These are phyloP conservation scores for Aspergillus amoenus DNA, from an alignment of 2,329 filamentous ascomycete species.

Conservation along the genomic window DNA sequence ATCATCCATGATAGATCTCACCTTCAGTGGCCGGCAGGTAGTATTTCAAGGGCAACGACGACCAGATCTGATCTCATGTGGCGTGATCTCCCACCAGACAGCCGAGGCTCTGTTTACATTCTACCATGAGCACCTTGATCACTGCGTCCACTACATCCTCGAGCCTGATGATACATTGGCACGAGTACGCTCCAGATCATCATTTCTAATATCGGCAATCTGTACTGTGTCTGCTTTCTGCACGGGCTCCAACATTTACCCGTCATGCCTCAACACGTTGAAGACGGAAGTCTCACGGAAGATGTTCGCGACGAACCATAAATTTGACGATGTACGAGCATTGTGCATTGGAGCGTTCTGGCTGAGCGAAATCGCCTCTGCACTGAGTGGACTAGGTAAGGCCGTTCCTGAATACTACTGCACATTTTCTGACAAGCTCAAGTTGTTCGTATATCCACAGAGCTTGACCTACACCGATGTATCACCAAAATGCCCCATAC, in stretches of 20 bases:
- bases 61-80: neutral
- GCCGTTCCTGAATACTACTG: neutral
- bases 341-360: neutral
- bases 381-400: neutral
- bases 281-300: neutral
- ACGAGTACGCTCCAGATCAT: neutral
- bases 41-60: neutral
- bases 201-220: neutral
- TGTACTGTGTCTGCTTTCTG: neutral
- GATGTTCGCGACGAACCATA: neutral
- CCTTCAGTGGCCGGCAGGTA: neutral
- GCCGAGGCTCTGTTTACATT: neutral
- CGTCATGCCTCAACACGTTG: neutral
- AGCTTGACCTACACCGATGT: neutral
- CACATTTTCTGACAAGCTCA: neutral
- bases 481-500: neutral
- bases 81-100: neutral
- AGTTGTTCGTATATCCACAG: neutral
- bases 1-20: neutral
- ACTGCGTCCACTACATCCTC: neutral
- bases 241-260: neutral
- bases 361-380: neutral
- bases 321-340: neutral
- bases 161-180: neutral
- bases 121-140: neutral